Conservation (phyloP, 805 yeast species). For the Metschnikowia hibisci region DNA sequence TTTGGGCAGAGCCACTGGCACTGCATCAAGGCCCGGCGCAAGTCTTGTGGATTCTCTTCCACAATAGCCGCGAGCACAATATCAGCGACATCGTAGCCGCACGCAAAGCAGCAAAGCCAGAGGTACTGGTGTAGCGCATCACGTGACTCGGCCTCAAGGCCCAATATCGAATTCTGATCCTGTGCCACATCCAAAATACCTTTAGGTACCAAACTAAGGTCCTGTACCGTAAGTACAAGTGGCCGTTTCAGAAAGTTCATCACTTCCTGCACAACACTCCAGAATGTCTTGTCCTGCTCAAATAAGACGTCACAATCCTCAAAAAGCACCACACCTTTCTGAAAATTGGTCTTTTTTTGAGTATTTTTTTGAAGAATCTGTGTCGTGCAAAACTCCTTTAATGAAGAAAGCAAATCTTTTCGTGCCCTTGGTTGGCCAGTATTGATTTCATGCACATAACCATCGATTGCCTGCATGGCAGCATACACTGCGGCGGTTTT, state of each 20-base stretch:
- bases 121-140: constrained; percentile 32
- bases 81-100: constrained; percentile 32
- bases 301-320: constrained; percentile 85
- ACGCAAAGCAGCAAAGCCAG: constrained; percentile 35
- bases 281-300: constrained; percentile 74
- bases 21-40: constrained; percentile 44
- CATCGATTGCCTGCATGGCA: constrained; percentile 54
- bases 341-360: constrained; percentile 28
- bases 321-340: constrained; percentile 66
- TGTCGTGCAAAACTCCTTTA: constrained; percentile 81
- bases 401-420: constrained; percentile 58
- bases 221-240: constrained; percentile 61
- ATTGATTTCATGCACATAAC: constrained; percentile 79
- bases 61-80: constrained; percentile 24
- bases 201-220: constrained; percentile 44
- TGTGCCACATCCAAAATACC: constrained; percentile 43
- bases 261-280: constrained; percentile 66
- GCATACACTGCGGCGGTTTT: constrained; percentile 74
- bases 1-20: constrained; percentile 40
- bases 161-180: constrained; percentile 38
- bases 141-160: constrained; percentile 21
- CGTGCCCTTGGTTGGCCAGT: constrained; percentile 69
- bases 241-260: constrained; percentile 65
- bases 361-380: constrained; percentile 60
- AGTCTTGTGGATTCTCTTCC: constrained; percentile 25